Evolutionary conservation across 805 yeast species (phyloP), one percentile per base, ranked within the genome.

Genomic region (Lipomyces yamadae): DNA sequence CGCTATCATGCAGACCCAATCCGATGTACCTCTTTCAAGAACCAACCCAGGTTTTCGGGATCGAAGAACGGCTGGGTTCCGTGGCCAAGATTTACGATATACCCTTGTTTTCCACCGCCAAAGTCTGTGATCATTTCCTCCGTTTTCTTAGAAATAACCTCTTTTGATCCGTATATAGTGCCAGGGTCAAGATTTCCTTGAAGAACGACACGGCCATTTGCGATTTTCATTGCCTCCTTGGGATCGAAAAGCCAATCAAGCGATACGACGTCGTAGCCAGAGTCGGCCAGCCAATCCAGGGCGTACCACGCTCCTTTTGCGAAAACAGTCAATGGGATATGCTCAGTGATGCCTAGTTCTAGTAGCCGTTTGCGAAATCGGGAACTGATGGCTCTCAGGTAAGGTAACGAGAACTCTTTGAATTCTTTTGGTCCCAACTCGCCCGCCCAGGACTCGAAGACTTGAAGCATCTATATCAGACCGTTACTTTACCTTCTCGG

Each of bases 281-380:
- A 80, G 58, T 86, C 87, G 75, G 96, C 89, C 67, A 95, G 82
- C 63, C 88, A 89, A 72, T 94, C 93, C 61, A 95, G 81, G 4
- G 98, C 97, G 74, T 92, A 94, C 98, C 98, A 94, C 0, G 99
- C 95, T 55, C 97, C 97, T 80, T 93, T 95, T 35, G 98, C 92
- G 75, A 95, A 95, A 7, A 93, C 87, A 0, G 97, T 90, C 74
- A 95, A 80, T 39, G 99, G 99, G 30, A 95, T 87, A 6, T 79
- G 79, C 69, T 91, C 96, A 15, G 61, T 60, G 8, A 90, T 77
- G 2, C 94, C 96, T 60, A 91, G 80, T 78, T 91, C 94, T 62
- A 78, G 74, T 74, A 95, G 83, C 74, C 95, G 86, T 10, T 74
- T 66, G 29, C 94, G 96, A 57, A 94, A 83, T 71, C 84, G 84